Evolutionary conservation across 495 filamentous ascomycete genomes (phyloP).

Genomic region (Penicillium pancosmium): DNA sequence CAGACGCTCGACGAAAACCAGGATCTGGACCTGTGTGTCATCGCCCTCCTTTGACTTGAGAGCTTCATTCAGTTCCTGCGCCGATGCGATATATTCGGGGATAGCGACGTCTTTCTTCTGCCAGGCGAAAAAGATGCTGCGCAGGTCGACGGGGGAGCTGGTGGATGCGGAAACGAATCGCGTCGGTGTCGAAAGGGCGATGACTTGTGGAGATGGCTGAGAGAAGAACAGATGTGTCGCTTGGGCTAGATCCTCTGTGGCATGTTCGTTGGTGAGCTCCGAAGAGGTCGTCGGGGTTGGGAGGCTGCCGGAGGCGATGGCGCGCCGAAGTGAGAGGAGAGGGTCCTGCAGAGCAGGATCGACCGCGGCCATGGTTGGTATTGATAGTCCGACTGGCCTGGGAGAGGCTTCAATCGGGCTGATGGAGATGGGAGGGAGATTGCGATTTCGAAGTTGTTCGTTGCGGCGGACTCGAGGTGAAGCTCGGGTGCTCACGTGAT

Average conservation of each 20-base stretch:
- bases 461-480: conserved; percentile 6
- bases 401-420: conserved; percentile 15
- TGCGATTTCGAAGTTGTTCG: conserved; percentile 18
- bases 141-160: conserved; percentile 77
- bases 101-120: conserved; percentile 85
- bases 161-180: conserved; percentile 72
- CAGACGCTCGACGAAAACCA: conserved; percentile 86
- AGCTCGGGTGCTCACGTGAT: conserved; percentile 19
- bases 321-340: conserved; percentile 75
- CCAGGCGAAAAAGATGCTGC: conserved; percentile 94
- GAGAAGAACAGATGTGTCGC: conserved; percentile 85
- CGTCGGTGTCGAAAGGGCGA: conserved; percentile 75
- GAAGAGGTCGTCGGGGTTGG: conserved; percentile 70
- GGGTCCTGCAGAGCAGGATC: conserved; percentile 62
- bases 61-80: conserved; percentile 78
- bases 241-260: conserved; percentile 63
- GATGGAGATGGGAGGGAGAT: conserved; percentile 5
- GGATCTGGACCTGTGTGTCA: conserved; percentile 66
- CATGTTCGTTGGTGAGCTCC: conserved; percentile 51
- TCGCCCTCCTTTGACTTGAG: conserved; percentile 58
- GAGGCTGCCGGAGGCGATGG: conserved; percentile 66
- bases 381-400: conserved; percentile 15
- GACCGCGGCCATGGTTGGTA: conserved; percentile 29
- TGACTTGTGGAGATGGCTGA: conserved; percentile 59
- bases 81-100: conserved; percentile 84